Evolutionary conservation across 2,329 filamentous ascomycete genomes (phyloP), one percentile per base, ranked within the genome.

Genomic region (Paecilomyces variotii): DNA sequence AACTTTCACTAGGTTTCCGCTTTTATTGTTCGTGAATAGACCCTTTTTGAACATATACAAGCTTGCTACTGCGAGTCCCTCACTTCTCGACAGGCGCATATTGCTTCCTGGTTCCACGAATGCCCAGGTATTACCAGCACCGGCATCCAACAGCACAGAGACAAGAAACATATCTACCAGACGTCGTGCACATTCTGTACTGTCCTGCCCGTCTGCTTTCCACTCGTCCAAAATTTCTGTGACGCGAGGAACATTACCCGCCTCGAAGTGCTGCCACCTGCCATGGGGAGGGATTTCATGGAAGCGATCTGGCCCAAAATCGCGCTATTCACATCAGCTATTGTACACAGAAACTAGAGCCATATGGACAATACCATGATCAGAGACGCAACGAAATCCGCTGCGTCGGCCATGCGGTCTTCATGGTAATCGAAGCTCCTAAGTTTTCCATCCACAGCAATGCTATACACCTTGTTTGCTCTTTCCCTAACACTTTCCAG

Each of bases 261-360:
- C 79, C 12, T 85, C 80, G 62, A 86, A 86, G 70, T 87, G 84
- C 66, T 86, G 84, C 81, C 84, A 86, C 51, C 84, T 78, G 7
- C 76, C 83, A 61, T 84, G 82, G 9, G 81, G 79, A 0, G 82
- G 82, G 55, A 84, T 84, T 0, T 71, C 66, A 54, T 77, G 59
- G 62, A 70, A 80, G 19, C 68, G 73, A 60, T 80, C 73, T 0
- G 80, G 80, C 0, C 80, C 80, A 60, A 79, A 82, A 62, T 82
- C 80, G 19, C 80, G 77, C 80, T 82, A 30, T 49, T 28, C 61
- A 28, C 56, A 45, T 51, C 39, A 56, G n/a, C 6, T 12, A 26
- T 30, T 1, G 4, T 14, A 26, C 2, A 26, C 14, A 3, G 53
- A 27, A 24, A 49, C 12, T 2, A 24, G 12, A 30, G 9, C 10